These are phyloP conservation scores for Tulasnella sp. DNA, from an alignment of 768 basidiomycete species.

Conservation along the genomic window DNA sequence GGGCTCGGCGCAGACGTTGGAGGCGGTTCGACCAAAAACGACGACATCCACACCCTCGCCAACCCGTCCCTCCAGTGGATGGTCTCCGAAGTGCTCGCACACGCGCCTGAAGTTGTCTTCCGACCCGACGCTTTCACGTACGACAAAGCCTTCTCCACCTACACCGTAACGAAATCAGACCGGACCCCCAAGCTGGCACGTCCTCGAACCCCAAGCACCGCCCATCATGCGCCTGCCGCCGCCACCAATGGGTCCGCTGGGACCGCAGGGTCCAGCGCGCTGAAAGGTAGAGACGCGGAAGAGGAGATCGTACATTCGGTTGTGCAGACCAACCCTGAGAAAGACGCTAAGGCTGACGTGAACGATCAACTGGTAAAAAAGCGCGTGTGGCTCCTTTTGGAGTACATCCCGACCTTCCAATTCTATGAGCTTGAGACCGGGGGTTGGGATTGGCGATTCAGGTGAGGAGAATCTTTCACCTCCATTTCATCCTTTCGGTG, in stretches of 20 bases:
- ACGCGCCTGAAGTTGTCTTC: neutral
- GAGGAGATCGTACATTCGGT: neutral
- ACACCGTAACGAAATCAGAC: neutral
- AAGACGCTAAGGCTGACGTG: neutral
- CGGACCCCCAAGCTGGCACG: neutral
- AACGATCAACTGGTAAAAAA: slow-evolving; percentile 21
- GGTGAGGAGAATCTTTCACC: neutral
- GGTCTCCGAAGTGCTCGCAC: slow-evolving; percentile 33
- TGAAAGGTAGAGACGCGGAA: neutral
- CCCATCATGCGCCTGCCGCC: slow-evolving; percentile 3
- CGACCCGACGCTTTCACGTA: slow-evolving; percentile 10
- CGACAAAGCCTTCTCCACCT: slow-evolving; percentile 11
- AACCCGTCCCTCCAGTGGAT: slow-evolving; percentile 37
- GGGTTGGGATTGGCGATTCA: slow-evolving; percentile 18
- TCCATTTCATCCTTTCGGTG: too few relatives aligned
- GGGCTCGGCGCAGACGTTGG: slow-evolving; percentile 33
- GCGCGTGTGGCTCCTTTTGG: slow-evolving; percentile 32
- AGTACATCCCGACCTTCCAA: slow-evolving; percentile 27
- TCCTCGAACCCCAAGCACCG: neutral
- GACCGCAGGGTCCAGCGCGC: neutral
- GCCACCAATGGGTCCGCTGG: neutral
- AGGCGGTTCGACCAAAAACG: slow-evolving; percentile 32
- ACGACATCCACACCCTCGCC: slow-evolving; percentile 23
- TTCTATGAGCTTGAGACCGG: slow-evolving; percentile 25
- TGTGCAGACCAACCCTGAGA: neutral